phyloP scores from a whole-genome alignment of 2,329 filamentous ascomycete genomes.

The Xylaria arbuscula region DNA sequence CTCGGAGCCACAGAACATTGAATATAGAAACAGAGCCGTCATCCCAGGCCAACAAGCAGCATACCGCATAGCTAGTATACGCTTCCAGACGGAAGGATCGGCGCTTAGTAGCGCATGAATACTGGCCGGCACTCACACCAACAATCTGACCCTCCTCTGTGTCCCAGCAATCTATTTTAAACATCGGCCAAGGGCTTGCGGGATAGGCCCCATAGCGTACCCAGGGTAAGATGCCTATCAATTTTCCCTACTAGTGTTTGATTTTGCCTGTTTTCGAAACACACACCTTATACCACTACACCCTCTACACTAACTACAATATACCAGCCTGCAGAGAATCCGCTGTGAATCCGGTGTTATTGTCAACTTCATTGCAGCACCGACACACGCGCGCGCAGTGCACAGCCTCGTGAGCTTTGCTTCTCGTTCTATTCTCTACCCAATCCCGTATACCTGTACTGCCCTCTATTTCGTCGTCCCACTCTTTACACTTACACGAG shows the following conservation, averaged over 20 bases:
- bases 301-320: not conserved
- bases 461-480: not conserved
- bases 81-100: conserved; percentile 28
- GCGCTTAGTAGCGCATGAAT: conserved; percentile 29
- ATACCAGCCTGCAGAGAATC: not conserved
- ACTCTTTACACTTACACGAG: conserved; percentile 4
- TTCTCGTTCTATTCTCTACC: not conserved
- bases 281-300: not conserved
- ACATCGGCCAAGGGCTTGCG: conserved; percentile 19
- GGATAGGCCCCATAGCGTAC: not conserved
- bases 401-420: conserved; percentile 28
- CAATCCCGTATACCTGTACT: not conserved
- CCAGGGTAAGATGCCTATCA: not conserved
- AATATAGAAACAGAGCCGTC: not conserved
- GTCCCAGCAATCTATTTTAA: conserved; percentile 37
- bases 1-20: too few relatives aligned
- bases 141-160: conserved; percentile 17
- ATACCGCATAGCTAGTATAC: not conserved
- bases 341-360: conserved; percentile 9
- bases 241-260: not conserved
- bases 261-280: conserved; percentile 26
- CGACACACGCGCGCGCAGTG: conserved; percentile 7
- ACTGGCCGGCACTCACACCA: conserved; percentile 10
- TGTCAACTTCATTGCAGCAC: conserved; percentile 4
- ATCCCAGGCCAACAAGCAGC: conserved; percentile 2